Base-by-base conservation (phyloP, 768 basidiomycete genomes). In the Mycena galericulata region DNA sequence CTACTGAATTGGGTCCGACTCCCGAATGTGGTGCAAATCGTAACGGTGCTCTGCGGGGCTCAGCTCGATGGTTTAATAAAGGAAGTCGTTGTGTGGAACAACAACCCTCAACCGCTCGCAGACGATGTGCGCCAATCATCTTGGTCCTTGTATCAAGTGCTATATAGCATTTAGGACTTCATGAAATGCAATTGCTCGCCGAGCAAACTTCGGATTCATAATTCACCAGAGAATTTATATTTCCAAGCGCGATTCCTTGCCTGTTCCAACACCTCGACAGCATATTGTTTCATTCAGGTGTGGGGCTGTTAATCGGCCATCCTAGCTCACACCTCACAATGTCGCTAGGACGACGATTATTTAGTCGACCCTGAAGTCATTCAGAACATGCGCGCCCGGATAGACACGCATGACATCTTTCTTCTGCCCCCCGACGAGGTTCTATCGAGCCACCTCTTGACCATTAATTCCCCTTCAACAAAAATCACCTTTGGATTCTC, bases 1-100 rank as follows among this genome's bases (percentile, higher is more conserved):
- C 73, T 92, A 41, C 79, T 92, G 46, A 92, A 92, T 75, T 92
- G 90, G 91, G 88, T 87, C 54, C 85, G 89, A 20, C 82, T 90
- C 26, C 78, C 83, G 0, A 93, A 92, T 68, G 88, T 92, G 45
- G 73, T 85, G 43, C 82, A 82, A 55, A 89, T 92, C 57, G 81
- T 82, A 20, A 83, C 85, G 26, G 73, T 82, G 26, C 80, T 92
- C 17, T 92, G 90, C 72, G 77, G 76, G 4, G 71, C 82, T 11
- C 80, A 78, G 69, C 76, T 90, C 34, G 76, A 85, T 17, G 79
- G 82, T 59, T n/a, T 45, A n/a, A 46, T 91, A 27, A 78, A 82
- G 17, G 79, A 82, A 57, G 81, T 91, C 5, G 75, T 86, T 49
- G 77, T 91, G 18, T 92, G 90, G 90, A 91, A 91, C 61, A 91